Percentiles rank a stretch among this genome's conserved stretches.
Evolutionary conservation across 176 grass and related monocot species (phyloP).

Genomic region (Avena insularis): DNA sequence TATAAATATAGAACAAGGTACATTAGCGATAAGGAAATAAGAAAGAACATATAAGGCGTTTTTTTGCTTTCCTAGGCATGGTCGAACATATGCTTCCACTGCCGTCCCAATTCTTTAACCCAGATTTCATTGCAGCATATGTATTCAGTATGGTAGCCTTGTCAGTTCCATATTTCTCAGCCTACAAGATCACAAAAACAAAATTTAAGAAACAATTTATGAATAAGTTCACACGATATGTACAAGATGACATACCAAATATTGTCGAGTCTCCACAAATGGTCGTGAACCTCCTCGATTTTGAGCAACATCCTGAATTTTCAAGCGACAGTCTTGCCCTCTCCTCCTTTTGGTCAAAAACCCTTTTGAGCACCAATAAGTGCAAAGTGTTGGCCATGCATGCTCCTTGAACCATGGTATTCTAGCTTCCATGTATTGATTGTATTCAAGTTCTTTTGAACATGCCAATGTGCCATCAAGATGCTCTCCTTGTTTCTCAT

Average conservation of each 20-base stretch:
- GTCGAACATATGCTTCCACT: neutral
- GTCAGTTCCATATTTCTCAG: constrained; percentile 15
- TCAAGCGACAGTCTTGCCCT: neutral
- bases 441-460: neutral
- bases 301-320: neutral
- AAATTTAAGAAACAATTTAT: neutral
- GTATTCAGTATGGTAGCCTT: constrained; percentile 15
- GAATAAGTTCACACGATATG: neutral
- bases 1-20: too few relatives aligned
- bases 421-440: neutral
- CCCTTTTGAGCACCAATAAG: neutral
- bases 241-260: neutral
- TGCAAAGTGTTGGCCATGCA: neutral
- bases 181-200: neutral
- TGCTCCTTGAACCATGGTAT: neutral
- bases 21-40: neutral
- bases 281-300: neutral
- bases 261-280: neutral
- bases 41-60: neutral
- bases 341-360: neutral
- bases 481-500: neutral
- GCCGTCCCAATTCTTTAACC: constrained; percentile 13
- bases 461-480: neutral
- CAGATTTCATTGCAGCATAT: constrained; percentile 29
- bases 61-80: neutral